A percentile compares a stretch with the other conserved stretches of the same genome.
Conservation (phyloP, 1,139 yeast genomes). For the Debaryomyces coudertii region DNA sequence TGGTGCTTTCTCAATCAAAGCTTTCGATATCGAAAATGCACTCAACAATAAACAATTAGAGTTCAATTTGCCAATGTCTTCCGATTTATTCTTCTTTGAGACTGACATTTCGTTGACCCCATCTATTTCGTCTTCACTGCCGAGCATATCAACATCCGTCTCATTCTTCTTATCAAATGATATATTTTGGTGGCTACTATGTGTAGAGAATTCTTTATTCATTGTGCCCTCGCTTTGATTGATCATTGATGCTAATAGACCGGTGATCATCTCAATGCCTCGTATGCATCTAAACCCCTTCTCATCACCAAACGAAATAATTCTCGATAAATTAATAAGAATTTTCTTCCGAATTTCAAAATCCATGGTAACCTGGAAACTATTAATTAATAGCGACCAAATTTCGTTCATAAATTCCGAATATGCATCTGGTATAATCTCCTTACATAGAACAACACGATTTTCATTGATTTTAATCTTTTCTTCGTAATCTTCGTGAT, state of each 20-base stretch:
- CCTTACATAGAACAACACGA: constrained; percentile 30
- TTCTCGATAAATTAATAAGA: constrained; percentile 58
- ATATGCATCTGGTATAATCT: constrained; percentile 30
- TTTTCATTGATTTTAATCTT: constrained; percentile 29
- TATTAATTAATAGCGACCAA: constrained; percentile 63
- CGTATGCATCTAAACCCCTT: constrained; percentile 24
- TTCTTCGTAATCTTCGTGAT: constrained; percentile 29
- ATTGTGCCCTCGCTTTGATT: constrained; percentile 54
- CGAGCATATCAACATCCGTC: constrained; percentile 13
- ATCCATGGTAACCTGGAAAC: constrained; percentile 79
- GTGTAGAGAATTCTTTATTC: constrained; percentile 17
- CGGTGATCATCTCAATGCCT: constrained; percentile 39
- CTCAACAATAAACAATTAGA: constrained; percentile 52
- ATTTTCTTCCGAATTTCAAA: constrained; percentile 63
- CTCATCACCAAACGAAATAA: constrained; percentile 38
- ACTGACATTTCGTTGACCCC: background rate
- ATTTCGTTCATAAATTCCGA: constrained; percentile 51
- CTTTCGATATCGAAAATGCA: constrained; percentile 53
- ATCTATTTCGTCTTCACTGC: constrained; percentile 9
- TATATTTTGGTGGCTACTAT: constrained; percentile 2
- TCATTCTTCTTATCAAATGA: constrained; percentile 11
- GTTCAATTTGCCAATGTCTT: constrained; percentile 19
- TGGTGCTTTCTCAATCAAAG: constrained; percentile 50
- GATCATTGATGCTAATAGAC: constrained; percentile 68
- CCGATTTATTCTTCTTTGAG: constrained; percentile 11